Evolutionary conservation across 768 basidiomycete species (phyloP), one percentile per base, ranked within the genome.

Genomic region (Tremella fuciformis): DNA sequence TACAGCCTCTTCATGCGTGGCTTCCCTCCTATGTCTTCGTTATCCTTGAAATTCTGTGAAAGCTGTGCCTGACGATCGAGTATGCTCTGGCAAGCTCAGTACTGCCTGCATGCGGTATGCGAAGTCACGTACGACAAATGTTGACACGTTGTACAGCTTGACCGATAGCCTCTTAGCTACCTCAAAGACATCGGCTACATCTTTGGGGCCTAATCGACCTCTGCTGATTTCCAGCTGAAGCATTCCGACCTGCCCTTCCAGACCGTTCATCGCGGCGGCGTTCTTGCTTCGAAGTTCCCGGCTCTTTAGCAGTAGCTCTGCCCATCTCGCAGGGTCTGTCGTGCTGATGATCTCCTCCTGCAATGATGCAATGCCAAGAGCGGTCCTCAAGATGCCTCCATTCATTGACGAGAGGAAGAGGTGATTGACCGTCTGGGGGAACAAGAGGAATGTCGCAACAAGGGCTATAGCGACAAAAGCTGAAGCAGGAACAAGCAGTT

Each of bases 371-470:
- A 76, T 53, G 1, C 48, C 26, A 16, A 64, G 62, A 13, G 58
- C 65, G 0, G 77, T 76, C 0, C 52, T 54, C 22, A 79, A 66
- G 52, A 75, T 55, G 19, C 63, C 59, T 29, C 74, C 63, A 58
- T 73, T 66, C 7, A 73, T 62, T 9, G 60, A 60, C 38, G 58
- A 64, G 1, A 67, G 64, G 59, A 59, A 19, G 38, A 70, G 63
- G 26, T 82, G 81, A 57, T 81, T 80, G 52, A 84, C 73, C 0
- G 82, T 80, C 63, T 82, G 79, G 7, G 84, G 84, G 70, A 84
- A 85, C 51, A 84, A 73, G 53, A 83, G 66, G 8, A 81, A 53
- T 9, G 80, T 80, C 2, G 78, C 67, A 3, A 80, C 75, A n/a
- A 82, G 25, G 0, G 78, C 82, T 50, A 83, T 82, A n/a, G 77